Conservation (phyloP, 2,329 filamentous ascomycete species). For the Sporothrix brasiliensis region DNA sequence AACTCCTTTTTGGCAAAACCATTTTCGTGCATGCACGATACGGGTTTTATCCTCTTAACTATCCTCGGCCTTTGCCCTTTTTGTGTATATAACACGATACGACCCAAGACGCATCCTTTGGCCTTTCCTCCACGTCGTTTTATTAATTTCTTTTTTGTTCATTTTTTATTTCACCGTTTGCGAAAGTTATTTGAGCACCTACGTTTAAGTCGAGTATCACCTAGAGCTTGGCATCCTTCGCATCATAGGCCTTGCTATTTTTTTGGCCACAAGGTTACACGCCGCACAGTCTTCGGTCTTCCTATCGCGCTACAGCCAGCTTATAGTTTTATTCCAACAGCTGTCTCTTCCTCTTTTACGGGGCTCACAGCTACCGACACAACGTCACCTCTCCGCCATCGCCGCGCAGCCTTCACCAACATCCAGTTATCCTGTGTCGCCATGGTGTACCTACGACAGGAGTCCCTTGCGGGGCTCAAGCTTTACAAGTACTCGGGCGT, state of each 20-base stretch:
- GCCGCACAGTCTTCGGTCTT: background rate
- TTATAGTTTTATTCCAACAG: background rate
- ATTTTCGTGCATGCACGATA: slow-evolving; percentile 5
- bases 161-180: background rate
- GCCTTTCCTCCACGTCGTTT: background rate
- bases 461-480: slow-evolving; percentile 82
- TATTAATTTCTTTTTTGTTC: slow-evolving; percentile 1
- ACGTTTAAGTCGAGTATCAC: background rate
- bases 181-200: slow-evolving; percentile 1
- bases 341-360: background rate
- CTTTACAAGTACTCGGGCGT: slow-evolving; percentile 95
- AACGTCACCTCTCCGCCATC: background rate
- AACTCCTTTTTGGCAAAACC: slow-evolving; percentile 15
- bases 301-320: background rate
- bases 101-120: background rate
- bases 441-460: slow-evolving; percentile 96
- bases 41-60: background rate
- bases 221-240: slow-evolving; percentile 12
- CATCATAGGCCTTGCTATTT: slow-evolving; percentile 13
- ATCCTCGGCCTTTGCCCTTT: slow-evolving; percentile 5
- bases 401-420: background rate
- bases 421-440: background rate
- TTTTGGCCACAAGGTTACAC: background rate
- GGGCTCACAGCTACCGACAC: background rate
- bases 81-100: slow-evolving; percentile 9